Base-by-base conservation (phyloP, 352 stramenopile species). In the Pythium aquatile region DNA sequence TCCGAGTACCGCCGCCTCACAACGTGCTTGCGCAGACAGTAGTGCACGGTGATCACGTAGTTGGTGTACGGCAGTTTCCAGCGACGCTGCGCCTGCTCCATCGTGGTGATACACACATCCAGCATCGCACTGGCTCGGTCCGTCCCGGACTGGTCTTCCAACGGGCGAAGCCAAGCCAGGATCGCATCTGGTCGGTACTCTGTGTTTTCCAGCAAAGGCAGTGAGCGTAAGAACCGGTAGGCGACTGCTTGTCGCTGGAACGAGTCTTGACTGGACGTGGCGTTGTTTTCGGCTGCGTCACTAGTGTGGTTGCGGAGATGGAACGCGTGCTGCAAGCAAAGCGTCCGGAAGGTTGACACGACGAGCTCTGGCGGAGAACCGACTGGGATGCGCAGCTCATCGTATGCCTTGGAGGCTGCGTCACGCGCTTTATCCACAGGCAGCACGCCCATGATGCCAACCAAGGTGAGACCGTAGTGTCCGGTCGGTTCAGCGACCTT, bases 1-100 rank as follows among this genome's bases (percentile, higher is more conserved):
- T 91, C 82, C 13, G 69, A 77, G 74, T 88, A 91, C 14, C 82
- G 73, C 1, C 82, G 82, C 3, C 82, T 78, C 44, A 91, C 78
- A 17, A 89, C 69, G 63, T 91, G 79, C 30, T 77, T 81, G 33
- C 82, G 78, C 29, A 91, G 68, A 58, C 79, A 89, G 53, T 89
- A 91, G 70, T 89, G 82, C 33, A 91, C 82, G 26, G 70, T 74
- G 28, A 91, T 61, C 11, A 91, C 82, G 53, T 88, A 91, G 68
- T 85, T 89, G 26, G 79, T 85, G 67, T 91, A 88, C n/a, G 82
- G 82, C 17, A 89, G 71, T 5, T 72, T 61, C 42, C 75, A 79
- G 2, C 67, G 55, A 48, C 74, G 69, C 67, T 91, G 82, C 1
- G 82, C 76, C 24, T 81, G 75, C 63, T 89, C 82, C 78, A 91